Base-by-base conservation (phyloP, 371 early-diverging fungal genomes). In the Mucor sp. region DNA sequence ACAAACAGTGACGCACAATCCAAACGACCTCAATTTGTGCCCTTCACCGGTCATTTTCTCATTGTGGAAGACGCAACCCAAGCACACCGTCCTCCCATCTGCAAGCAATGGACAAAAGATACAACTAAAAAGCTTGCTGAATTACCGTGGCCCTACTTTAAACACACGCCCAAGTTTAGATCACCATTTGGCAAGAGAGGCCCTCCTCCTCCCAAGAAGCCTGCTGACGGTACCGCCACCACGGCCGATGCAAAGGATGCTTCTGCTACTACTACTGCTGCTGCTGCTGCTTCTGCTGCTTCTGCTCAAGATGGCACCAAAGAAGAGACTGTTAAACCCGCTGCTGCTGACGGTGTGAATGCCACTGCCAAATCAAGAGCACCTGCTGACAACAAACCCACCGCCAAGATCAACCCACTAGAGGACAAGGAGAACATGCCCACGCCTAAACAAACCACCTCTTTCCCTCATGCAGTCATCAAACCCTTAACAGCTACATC, bases 61-160 rank as follows among this genome's bases (percentile, higher is more conserved):
- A 37, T 77, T 1, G 70, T 81, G 15, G 83, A 85, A 48, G 85
- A 85, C 65, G 74, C 68, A 6, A 75, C 74, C 2, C 76, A 79
- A n/a, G 62, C 72, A 0, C 75, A 79, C 58, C 65, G 78, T 11
- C 83, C 85, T 11, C 63, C 75, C 7, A 71, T 78, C 1, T 57
- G 73, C n/a, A 76, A 70, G 47, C 74, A 81, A 58, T 85, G 75
- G 35, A 67, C 67, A 14, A 59, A 62, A 28, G 33, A 63, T 6
- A 28, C 58, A 17, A 67, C 61, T 3, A 69, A 69, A 21, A 33
- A 55, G 12, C 53, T 59, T 0, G 3, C 33, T 23, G 71, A 67
- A 0, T 61, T 50, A 23, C 66, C 76, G 1, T 81, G 80, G 82
- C 84, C 84, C 0, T 72, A 59, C 17, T 48, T 80, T 3, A 75